phyloP scores from a whole-genome alignment of 176 grass and related monocot genomes.

The Chloris gayana region DNA sequence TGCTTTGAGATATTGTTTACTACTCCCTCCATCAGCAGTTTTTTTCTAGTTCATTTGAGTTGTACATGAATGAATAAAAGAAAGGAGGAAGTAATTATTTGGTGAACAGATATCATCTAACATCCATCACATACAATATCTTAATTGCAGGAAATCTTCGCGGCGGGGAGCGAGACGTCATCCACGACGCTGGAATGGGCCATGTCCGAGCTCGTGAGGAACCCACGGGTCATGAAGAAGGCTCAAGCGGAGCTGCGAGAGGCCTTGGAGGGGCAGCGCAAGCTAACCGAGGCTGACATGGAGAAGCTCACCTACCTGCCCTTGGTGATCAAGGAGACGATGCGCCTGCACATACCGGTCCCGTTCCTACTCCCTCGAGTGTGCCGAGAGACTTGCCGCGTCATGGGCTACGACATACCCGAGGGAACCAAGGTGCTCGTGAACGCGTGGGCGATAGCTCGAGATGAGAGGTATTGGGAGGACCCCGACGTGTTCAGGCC shows the following conservation, averaged over 20 bases:
- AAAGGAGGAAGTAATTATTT: no score
- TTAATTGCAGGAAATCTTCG: neutral
- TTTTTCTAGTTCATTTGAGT: no score
- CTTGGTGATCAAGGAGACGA: conserved; percentile 11
- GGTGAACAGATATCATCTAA: no score
- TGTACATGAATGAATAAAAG: no score
- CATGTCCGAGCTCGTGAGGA: neutral
- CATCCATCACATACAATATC: no score
- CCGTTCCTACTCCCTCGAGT: conserved; percentile 18
- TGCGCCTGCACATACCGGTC: neutral
- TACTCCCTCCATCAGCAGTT: no score
- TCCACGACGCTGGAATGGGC: conserved; percentile 23
- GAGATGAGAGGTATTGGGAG: neutral
- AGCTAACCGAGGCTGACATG: neutral
- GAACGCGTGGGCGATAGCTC: conserved; percentile 23
- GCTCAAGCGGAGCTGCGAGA: conserved; percentile 5
- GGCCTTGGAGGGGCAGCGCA: neutral
- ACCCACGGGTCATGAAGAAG: neutral
- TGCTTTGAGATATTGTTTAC: no score
- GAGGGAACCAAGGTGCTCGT: conserved; percentile 12
- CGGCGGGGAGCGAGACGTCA: conserved; percentile 39
- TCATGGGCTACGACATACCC: conserved; percentile 14
- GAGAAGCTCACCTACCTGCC: conserved; percentile 6
- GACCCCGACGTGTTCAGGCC: neutral
- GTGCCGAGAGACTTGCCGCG: conserved; percentile 10